Evolutionary conservation across 495 filamentous ascomycete species (phyloP), one percentile per base, ranked within the genome.

Genomic region (Xylaria nigripes): DNA sequence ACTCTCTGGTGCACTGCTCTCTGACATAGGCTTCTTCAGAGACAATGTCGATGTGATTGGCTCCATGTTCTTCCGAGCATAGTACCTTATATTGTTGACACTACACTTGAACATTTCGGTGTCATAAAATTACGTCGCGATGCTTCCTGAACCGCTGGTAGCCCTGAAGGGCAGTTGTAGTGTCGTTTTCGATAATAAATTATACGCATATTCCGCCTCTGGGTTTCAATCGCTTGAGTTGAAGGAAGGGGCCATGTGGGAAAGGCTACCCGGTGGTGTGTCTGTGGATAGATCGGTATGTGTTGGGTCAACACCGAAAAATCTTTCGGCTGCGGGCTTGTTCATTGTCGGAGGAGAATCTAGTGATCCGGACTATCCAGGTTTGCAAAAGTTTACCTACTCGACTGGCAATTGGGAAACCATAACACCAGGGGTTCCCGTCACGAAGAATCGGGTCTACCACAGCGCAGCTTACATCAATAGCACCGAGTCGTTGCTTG

Each of bases 321-420:
- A 82, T 56, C 43, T 63, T 9, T 67, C 70, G 43, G 64, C 66
- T 10, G 73, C 76, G n/a, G 83, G 81, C 7, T 76, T 98, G 12
- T 97, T 88, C 59, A 78, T 98, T 52, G 82, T 98, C 42, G 93
- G 93, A 41, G 93, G 93, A 30, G 78, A 76, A 44, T 70, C 75
- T 15, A 69, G 71, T 10, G 63, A 70, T 18, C 64, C 61, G 3
- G 72, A 79, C 25, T 94, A 90, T 61, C 65, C 78, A 25, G 93
- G 93, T n/a, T 65, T 98, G 23, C 90, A 96, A 63, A 81, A 86
- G 56, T 98, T 82, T 62, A 82, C 81, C 0, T 96, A 96, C 65
- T 70, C 77, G n/a, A 78, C 81, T 43, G 70, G 80, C 50, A 81
- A 76, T 60, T 98, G 93, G 93, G 78, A 86, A 57, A 82, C 78